phyloP scores from a whole-genome alignment of 768 basidiomycete species.

The Baorangia bicolor region DNA sequence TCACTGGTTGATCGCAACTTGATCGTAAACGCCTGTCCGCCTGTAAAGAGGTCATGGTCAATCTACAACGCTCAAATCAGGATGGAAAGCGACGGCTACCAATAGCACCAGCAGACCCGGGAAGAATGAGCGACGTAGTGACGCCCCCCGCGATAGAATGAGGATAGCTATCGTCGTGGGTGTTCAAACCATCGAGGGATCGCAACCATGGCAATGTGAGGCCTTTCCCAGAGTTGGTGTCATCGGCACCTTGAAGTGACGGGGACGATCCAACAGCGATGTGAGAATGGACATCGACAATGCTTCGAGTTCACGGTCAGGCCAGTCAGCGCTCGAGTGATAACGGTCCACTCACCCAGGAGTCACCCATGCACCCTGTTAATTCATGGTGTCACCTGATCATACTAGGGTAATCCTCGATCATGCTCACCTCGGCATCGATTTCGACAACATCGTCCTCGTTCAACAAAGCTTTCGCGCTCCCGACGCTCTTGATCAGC shows the following conservation, averaged over 20 bases:
- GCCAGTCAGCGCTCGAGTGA: neutral
- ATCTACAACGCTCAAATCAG: neutral
- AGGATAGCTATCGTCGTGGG: conserved; percentile 63
- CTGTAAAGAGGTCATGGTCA: conserved; percentile 31
- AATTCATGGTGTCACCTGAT: conserved; percentile 12
- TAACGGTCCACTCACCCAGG: conserved; percentile 34
- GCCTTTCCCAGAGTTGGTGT: conserved; percentile 52
- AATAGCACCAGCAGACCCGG: conserved; percentile 64
- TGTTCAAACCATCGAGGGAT: conserved; percentile 71
- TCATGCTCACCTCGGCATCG: conserved; percentile 36
- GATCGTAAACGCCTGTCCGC: conserved; percentile 77
- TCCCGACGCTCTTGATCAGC: conserved; percentile 55
- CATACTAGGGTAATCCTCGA: neutral
- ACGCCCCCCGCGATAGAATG: conserved; percentile 66
- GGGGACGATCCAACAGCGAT: conserved; percentile 45
- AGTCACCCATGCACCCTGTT: conserved; percentile 64
- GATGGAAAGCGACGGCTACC: conserved; percentile 34
- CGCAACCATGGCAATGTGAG: conserved; percentile 59
- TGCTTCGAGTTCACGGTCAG: conserved; percentile 24
- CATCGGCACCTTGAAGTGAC: conserved; percentile 41
- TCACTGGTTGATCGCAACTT: conserved; percentile 72
- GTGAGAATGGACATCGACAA: conserved; percentile 61
- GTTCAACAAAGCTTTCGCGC: conserved; percentile 3
- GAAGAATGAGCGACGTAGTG: conserved; percentile 73
- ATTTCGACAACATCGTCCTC: conserved; percentile 35